Evolutionary conservation across 768 basidiomycete genomes (phyloP), one percentile per base, ranked within the genome.

Genomic region (Lactarius quietus): DNA sequence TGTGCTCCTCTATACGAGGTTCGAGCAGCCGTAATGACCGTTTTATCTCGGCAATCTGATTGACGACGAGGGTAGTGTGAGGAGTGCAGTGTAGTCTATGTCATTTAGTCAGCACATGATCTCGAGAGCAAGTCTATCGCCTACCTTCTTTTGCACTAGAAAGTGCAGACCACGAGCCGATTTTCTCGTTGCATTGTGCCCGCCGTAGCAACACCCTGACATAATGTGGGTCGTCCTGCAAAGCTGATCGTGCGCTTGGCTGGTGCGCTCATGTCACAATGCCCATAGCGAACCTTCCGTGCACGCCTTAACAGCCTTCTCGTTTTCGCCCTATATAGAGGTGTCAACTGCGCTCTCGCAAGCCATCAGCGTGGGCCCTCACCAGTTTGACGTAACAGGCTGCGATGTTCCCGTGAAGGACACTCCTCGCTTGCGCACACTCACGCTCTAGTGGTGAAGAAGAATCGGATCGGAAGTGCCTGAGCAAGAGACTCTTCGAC

Each of bases 151-250:
- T 86, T 14, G 92, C 92, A 29, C 87, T 80, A 8, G 85, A 81
- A 10, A 98, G 80, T 8, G 91, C 88, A 9, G 91, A 82, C 95
- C 95, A 98, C 12, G 89, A 86, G 65, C 81, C 80, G 31, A 98
- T 77, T 51, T 81, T 78, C 67, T 95, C 93, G 73, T 94, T 96
- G 8, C 91, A 92, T 26, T 83, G 72, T 15, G 95, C 95, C n/a
- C 97, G 86, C 70, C 97, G 80, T 72, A 93, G 92, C 7, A 97
- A 78, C 1, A 90, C 95, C 76, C 96, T 98, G 69, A 89, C 74
- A 73, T 98, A 96, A 26, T 77, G 74, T 14, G 94, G 89, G 71
- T 97, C 91, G 71, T 98, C 92, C 36, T 81, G 76, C n/a, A 99
- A 80, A 29, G 95, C 94, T 95, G 71, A 41, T 53, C n/a, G 36